Conservation (phyloP, 2,329 filamentous ascomycete species). For the Talaromyces rugulosus region DNA sequence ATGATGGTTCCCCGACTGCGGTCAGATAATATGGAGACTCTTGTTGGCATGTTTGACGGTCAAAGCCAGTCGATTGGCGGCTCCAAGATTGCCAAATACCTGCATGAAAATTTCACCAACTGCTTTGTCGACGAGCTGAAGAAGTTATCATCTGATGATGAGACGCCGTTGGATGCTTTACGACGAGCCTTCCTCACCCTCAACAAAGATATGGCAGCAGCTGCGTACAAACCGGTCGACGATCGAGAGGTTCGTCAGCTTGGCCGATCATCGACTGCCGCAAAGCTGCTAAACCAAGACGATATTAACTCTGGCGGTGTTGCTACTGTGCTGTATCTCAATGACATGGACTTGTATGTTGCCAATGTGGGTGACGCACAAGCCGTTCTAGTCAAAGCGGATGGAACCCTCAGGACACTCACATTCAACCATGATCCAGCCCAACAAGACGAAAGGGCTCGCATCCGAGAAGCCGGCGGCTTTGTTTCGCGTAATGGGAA, state of each 20-base stretch:
- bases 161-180: constrained; percentile 77
- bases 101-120: constrained; percentile 91
- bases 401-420: constrained; percentile 76
- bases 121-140: constrained; percentile 81
- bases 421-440: constrained; percentile 93
- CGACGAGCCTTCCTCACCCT: constrained; percentile 80
- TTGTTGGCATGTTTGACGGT: constrained; percentile 94
- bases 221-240: constrained; percentile 74
- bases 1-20: constrained; percentile 91
- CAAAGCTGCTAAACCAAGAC: constrained; percentile 78
- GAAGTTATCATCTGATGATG: constrained; percentile 62
- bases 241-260: constrained; percentile 58
- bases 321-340: constrained; percentile 85
- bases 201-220: constrained; percentile 89
- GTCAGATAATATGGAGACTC: constrained; percentile 80
- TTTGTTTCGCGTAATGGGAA: constrained; percentile 94
- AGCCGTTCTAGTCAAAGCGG: constrained; percentile 88
- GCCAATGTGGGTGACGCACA: constrained; percentile 95
- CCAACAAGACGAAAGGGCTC: constrained; percentile 73
- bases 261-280: constrained; percentile 67
- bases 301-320: constrained; percentile 88
- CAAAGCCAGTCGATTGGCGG: constrained; percentile 84
- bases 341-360: constrained; percentile 84
- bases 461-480: constrained; percentile 89
- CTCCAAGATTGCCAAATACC: constrained; percentile 91